A percentile compares a stretch with the other conserved stretches of the same genome.
These are phyloP conservation scores for Colletotrichum nymphaeae DNA, from an alignment of 2,329 filamentous ascomycete species.

Conservation along the genomic window DNA sequence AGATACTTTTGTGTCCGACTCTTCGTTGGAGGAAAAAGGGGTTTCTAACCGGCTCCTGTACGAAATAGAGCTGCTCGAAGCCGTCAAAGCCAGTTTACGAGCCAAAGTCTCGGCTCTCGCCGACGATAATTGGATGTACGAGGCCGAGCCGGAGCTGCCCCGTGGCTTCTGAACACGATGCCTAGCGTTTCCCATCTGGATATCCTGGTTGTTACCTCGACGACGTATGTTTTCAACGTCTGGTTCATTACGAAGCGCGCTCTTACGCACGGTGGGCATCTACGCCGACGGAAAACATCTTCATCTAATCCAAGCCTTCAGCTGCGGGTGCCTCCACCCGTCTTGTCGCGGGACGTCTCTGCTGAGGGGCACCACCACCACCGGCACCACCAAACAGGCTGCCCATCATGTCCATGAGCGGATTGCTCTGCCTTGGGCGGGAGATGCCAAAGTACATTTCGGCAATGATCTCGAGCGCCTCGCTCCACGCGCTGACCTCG, in stretches of 20 bases:
- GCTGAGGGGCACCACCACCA: constrained; percentile 56
- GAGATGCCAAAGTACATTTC: constrained; percentile 98
- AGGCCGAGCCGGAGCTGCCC: constrained; percentile 68
- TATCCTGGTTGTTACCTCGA: constrained; percentile 31
- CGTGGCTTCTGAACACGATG: constrained; percentile 46
- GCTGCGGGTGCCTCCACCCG: constrained; percentile 62
- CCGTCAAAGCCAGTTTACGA: constrained; percentile 75
- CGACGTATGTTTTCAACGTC: not conserved
- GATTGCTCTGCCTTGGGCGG: constrained; percentile 89
- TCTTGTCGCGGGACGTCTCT: constrained; percentile 56
- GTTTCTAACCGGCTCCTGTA: constrained; percentile 30
- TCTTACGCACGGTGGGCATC: not conserved
- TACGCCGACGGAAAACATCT: not conserved
- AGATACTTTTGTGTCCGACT: not conserved
- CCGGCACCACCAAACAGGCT: constrained; percentile 85
- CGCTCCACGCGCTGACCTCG: constrained; percentile 83
- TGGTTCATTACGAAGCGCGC: not conserved
- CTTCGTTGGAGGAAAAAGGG: not conserved
- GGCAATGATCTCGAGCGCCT: constrained; percentile 85
- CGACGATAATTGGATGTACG: constrained; percentile 94
- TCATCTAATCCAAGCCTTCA: constrained; percentile 68
- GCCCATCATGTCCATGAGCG: constrained; percentile 98
- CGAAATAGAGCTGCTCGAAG: constrained; percentile 73
- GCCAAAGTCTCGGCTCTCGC: constrained; percentile 79
- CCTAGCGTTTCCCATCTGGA: constrained; percentile 16